Evolutionary conservation across 2,329 filamentous ascomycete species (phyloP).

Genomic region (Beauveria australis): DNA sequence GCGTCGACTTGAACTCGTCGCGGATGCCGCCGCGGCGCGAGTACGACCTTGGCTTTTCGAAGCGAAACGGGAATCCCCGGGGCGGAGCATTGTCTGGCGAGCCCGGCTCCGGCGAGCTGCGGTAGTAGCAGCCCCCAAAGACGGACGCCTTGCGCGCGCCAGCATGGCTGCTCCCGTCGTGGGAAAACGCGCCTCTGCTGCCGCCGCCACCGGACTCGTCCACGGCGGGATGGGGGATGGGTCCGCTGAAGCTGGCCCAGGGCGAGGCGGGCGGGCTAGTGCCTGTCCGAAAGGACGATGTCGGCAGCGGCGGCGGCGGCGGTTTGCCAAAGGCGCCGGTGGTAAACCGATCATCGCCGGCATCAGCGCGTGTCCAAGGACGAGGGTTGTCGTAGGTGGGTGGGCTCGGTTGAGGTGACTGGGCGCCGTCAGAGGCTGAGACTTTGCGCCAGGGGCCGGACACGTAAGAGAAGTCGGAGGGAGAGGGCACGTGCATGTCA

Average conservation of each 20-base stretch:
- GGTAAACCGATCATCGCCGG: slow-evolving; percentile 1
- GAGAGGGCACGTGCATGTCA: not conserved
- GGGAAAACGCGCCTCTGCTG: not conserved
- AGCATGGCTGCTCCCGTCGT: not conserved
- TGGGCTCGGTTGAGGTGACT: not conserved
- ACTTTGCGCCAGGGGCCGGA: not conserved
- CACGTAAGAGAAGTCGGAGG: not conserved
- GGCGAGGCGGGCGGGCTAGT: not conserved
- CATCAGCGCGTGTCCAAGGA: not conserved
- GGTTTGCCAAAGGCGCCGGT: not conserved
- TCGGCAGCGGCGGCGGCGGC: no score
- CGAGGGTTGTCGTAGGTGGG: not conserved
- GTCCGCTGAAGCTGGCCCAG: slow-evolving; percentile 3
- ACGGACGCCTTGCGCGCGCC: not conserved
- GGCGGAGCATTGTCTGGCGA: not conserved
- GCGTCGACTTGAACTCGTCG: not conserved
- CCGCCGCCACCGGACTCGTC: not conserved
- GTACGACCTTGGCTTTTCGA: not conserved
- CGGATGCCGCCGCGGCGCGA: not conserved
- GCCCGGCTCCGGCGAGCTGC: not conserved
- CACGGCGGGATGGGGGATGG: not conserved
- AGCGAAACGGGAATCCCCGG: not conserved
- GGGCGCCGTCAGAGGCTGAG: not conserved
- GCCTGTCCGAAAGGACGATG: not conserved
- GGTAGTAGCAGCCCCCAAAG: not conserved